Conservation (phyloP, 352 stramenopile genomes). For the Pythium grandisporangium region DNA sequence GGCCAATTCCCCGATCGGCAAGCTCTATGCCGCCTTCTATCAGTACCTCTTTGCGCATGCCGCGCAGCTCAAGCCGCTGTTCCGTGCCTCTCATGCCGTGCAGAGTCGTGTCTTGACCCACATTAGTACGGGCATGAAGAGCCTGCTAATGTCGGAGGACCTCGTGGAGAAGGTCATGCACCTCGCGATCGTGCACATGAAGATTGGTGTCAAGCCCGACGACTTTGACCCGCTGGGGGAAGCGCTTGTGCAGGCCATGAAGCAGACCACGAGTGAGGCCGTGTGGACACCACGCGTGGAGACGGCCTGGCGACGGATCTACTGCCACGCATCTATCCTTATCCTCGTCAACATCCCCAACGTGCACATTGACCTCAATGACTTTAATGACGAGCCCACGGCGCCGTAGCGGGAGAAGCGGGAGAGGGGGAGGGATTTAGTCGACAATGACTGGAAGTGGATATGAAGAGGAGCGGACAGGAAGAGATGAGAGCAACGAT, state of each 20-base stretch:
- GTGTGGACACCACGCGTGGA: conserved; percentile 42
- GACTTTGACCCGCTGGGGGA: conserved; percentile 58
- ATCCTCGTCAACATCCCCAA: conserved; percentile 63
- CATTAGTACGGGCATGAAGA: conserved; percentile 64
- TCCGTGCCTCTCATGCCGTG: conserved; percentile 54
- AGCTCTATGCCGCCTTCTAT: conserved; percentile 62
- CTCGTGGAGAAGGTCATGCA: conserved; percentile 55
- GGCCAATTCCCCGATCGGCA: conserved; percentile 33
- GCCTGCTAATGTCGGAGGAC: conserved; percentile 43
- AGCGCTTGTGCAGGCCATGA: conserved; percentile 53
- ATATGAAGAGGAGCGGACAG: too few relatives aligned
- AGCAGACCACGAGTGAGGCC: conserved; percentile 28
- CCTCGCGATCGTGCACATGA: conserved; percentile 53
- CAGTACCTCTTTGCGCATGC: conserved; percentile 52
- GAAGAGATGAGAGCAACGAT: too few relatives aligned
- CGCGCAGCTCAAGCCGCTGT: conserved; percentile 51
- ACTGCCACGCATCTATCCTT: conserved; percentile 51
- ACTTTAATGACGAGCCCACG: conserved; percentile 22
- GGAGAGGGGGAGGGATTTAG: conserved; percentile 8
- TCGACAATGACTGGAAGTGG: too few relatives aligned
- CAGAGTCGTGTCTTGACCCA: conserved; percentile 60
- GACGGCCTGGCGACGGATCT: conserved; percentile 43
- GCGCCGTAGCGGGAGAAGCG: conserved; percentile 6
- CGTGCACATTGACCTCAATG: conserved; percentile 29
- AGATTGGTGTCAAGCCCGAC: conserved; percentile 57